Evolutionary conservation across 2,329 filamentous ascomycete genomes (phyloP), one percentile per base, ranked within the genome.

Genomic region (Aquanectria penicillioides): DNA sequence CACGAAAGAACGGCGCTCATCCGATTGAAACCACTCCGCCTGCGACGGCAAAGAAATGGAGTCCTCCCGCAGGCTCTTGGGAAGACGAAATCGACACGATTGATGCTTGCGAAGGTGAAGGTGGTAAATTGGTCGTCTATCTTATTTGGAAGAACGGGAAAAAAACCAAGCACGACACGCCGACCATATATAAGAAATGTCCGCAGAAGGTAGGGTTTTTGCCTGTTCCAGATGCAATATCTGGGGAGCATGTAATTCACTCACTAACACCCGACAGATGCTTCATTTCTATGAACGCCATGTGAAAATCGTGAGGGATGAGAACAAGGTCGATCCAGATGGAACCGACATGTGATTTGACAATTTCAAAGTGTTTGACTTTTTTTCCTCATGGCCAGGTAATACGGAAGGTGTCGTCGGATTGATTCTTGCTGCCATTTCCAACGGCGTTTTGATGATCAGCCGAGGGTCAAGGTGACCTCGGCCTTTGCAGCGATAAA

Each of bases 171-270:
- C 91, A 94, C 68, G 82, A 86, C 9, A 86, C 91, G 13, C 74
- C 81, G 17, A 82, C 88, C 12, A 83, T 93, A 7, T 91, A 94
- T 68, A 83, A 87, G 69, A 89, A 92, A 66, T 93, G 90, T 65
- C 92, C 92, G 0, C 91, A 94, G 71, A 91, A 89, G 83, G 89
- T 90, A 73, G 54, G 77, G n/a, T n/a, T n/a, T n/a, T n/a, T n/a
- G n/a, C n/a, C n/a, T n/a, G n/a, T n/a, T n/a, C n/a, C n/a, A n/a
- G n/a, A n/a, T n/a, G n/a, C n/a, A n/a, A n/a, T n/a, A n/a, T n/a
- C n/a, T n/a, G n/a, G n/a, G n/a, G n/a, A n/a, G n/a, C n/a, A n/a
- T 18, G 25, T 6, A n/a, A 2, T 13, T n/a, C 28, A 13, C 11
- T 20, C 29, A 50, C 63, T 63, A 33, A 62, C 33, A 28, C 12